Evolutionary conservation across 371 early-diverging fungal species (phyloP), one percentile per base, ranked within the genome.

Genomic region (Saksenaea vasiformis): DNA sequence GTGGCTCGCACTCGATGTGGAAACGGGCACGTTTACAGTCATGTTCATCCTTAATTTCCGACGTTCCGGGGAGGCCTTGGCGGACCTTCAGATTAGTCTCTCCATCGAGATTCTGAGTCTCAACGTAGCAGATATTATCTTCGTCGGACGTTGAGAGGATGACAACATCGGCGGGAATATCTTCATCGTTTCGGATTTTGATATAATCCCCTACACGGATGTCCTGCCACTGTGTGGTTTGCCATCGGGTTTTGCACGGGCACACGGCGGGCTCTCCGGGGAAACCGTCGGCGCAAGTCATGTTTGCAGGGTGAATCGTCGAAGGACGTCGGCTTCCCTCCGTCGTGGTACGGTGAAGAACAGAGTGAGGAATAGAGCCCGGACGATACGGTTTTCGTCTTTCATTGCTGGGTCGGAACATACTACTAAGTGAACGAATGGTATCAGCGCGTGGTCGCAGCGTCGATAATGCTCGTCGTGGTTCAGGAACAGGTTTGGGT

Each of bases 201-300:
- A 99, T 79, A 61, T 98, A 78, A 64, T 99, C 98, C 44, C 99
- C 99, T 5, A 95, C 95, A 62, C 87, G 85, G 41, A 98, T 74
- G 66, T 91, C 86, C 65, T 90, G 87, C 97, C 98, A 97, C 61
- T 70, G 73, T 10, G 76, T 78, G 54, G 70, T 56, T 31, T 73
- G 31, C 87, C 87, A 87, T 9, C 66, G 34, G 0, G 71, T 70
- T 47, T 68, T 65, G 14, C 79, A 75, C 39, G n/a, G 67, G 53
- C 13, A 58, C 11, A 65, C 60, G 0, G 68, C 67, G 0, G 73
- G 75, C 3, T 71, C 74, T 1, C 69, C 68, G 7, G 73, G 64
- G 28, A 66, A 61, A 31, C 68, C 38, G 13, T 71, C 71, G 27
- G 69, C 67, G 26, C 74, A 73, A 47, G 73, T 71, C 15, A 64